phyloP scores from a whole-genome alignment of 352 stramenopile species.

The Phytophthora macrochlamydospora region DNA sequence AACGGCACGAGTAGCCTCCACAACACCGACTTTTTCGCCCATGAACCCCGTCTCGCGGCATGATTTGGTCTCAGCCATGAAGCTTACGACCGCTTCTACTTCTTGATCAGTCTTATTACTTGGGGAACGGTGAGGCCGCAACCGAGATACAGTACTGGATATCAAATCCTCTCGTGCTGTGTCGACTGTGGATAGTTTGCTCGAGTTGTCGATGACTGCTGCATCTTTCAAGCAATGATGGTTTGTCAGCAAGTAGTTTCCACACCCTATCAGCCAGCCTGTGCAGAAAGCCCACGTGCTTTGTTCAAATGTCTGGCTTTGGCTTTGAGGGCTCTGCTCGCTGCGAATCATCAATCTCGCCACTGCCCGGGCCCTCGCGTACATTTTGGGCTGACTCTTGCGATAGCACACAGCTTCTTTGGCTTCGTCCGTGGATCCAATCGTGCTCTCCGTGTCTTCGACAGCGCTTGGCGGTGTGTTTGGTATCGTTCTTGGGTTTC shows the following conservation, averaged over 20 bases:
- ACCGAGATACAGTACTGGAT: conserved; percentile 23
- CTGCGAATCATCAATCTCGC: conserved; percentile 58
- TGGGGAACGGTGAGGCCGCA: conserved; percentile 10
- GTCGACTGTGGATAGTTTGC: too few relatives aligned
- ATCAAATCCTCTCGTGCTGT: conserved; percentile 30
- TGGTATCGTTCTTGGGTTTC: too few relatives aligned
- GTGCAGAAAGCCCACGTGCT: conserved; percentile 54
- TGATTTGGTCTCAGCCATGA: conserved; percentile 62
- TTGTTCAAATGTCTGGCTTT: conserved; percentile 5
- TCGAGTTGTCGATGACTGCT: conserved; percentile 6
- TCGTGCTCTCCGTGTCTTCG: conserved; percentile 44
- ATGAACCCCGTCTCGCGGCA: conserved; percentile 38
- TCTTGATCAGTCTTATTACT: conserved; percentile 13
- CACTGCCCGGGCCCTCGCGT: conserved; percentile 52
- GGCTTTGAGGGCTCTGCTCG: conserved; percentile 3
- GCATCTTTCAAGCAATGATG: conserved; percentile 63
- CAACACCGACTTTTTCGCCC: conserved; percentile 42
- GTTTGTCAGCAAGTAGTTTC: conserved; percentile 71
- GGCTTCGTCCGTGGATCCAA: conserved; percentile 53
- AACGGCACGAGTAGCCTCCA: conserved; percentile 45
- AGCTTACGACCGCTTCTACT: conserved; percentile 45
- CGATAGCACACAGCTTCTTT: conserved; percentile 67
- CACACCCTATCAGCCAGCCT: conserved; percentile 61
- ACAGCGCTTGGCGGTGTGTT: not conserved
- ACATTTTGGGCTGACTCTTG: conserved; percentile 55